Evolutionary conservation across 805 yeast genomes (phyloP), one percentile per base, ranked within the genome.

Genomic region (Saturnispora mendoncae): DNA sequence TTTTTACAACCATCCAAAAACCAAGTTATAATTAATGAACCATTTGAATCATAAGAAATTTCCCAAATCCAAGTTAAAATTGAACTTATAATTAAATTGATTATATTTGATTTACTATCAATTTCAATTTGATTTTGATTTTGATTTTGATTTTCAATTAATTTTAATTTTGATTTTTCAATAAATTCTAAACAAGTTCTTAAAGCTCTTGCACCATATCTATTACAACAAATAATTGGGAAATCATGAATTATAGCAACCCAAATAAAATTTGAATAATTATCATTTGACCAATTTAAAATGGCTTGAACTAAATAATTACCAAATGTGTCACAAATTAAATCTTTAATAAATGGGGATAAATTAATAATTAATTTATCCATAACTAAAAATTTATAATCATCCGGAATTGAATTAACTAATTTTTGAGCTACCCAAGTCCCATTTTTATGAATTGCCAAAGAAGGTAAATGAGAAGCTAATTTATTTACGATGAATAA

Each of bases 341-440:
- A 67, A 38, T 88, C 84, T 1, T 83, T 84, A 36, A 92, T 75
- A 55, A 82, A 87, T 1, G 94, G 92, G 45, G 76, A 74, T 47
- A 92, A 70, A 31, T 86, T 74, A 20, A 73, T 66, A 7, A 80
- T 78, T 33, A 92, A 83, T 37, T 82, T 57, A 51, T 69, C 64
- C 58, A 76, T 80, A 3, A 25, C 17, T 14, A 21, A 29, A 52
- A 78, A 84, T 14, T 53, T 51, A 18, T 31, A 31, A 7, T 38
- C 32, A 25, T 32, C 26, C 6, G 34, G 28, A 4, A 86, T 81
- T 34, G 79, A 78, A 49, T 78, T 82, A 51, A 92, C 87, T 61
- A 92, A 80, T 61, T 90, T 92, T 61, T 92, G 98, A 19, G 95
- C 94, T 2, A 97, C 97, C 98, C 98, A 92, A 4, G 98, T 92